A percentile compares a stretch with the other conserved stretches of the same genome.
Conservation (phyloP, 495 filamentous ascomycete genomes). For the Lasiosphaeris hirsuta region DNA sequence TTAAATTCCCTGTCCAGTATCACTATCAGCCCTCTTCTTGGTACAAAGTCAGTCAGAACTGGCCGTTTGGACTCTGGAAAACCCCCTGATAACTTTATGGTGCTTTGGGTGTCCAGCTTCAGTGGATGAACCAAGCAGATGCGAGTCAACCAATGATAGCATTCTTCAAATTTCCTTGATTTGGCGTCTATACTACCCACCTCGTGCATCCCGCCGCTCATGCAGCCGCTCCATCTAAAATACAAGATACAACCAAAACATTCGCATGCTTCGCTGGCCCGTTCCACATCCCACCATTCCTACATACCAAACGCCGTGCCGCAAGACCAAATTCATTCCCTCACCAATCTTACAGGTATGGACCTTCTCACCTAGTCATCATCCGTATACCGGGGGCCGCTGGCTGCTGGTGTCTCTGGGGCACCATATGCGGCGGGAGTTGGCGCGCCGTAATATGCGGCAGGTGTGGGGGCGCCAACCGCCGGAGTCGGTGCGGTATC, state of each 20-base stretch:
- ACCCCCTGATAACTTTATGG: too few relatives aligned
- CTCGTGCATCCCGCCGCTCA: too few relatives aligned
- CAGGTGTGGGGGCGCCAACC: constrained; percentile 70
- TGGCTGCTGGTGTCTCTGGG: constrained; percentile 74
- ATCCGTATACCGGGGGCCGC: constrained; percentile 55
- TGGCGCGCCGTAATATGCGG: constrained; percentile 65
- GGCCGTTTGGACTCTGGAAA: too few relatives aligned
- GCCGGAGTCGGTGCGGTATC: constrained; percentile 60
- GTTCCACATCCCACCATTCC: background rate
- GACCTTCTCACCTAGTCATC: constrained; percentile 32
- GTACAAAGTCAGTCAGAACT: too few relatives aligned
- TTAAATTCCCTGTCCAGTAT: too few relatives aligned
- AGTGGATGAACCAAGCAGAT: too few relatives aligned
- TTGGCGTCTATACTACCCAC: too few relatives aligned
- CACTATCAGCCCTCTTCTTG: too few relatives aligned
- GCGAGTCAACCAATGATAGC: too few relatives aligned
- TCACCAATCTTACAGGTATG: background rate
- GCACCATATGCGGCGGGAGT: constrained; percentile 71
- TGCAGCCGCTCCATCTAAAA: background rate
- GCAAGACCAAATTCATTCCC: background rate
- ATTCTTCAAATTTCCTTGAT: too few relatives aligned
- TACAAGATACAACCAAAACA: background rate
- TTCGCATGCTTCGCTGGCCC: background rate
- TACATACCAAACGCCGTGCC: background rate
- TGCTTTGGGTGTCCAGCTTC: too few relatives aligned